A percentile compares a stretch with the other conserved stretches of the same genome.
Evolutionary conservation across 2,329 filamentous ascomycete genomes (phyloP).

Genomic region (Curvularia sp.): DNA sequence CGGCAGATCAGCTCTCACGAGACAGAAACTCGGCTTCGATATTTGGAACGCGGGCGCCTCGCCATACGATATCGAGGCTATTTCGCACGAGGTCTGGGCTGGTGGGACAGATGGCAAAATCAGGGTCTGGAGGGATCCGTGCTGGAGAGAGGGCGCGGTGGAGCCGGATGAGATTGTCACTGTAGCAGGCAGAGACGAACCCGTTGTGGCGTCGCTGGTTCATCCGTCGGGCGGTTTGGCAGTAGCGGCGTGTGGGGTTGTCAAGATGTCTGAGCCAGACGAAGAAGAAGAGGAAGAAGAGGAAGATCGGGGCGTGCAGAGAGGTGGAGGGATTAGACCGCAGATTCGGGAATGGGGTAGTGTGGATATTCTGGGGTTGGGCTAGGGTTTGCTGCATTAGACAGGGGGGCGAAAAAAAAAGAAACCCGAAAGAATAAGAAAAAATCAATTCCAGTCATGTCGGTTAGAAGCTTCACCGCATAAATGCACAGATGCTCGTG

Average conservation of each 20-base stretch:
- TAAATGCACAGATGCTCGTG: not conserved
- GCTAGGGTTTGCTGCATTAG: not conserved
- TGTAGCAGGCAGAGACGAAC: constrained; percentile 21
- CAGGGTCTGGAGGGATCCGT: constrained; percentile 51
- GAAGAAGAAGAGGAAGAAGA: not conserved
- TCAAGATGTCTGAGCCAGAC: not conserved
- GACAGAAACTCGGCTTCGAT: constrained; percentile 65
- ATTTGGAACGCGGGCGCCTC: constrained; percentile 47
- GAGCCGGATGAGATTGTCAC: constrained; percentile 46
- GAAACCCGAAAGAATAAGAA: not conserved
- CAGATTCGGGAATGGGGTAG: constrained; percentile 30
- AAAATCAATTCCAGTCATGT: not conserved
- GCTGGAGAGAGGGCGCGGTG: constrained; percentile 38
- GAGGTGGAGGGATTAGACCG: constrained; percentile 23
- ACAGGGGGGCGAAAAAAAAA: not conserved
- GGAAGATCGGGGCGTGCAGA: not conserved
- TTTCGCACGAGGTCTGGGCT: constrained; percentile 62
- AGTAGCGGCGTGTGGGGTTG: constrained; percentile 34
- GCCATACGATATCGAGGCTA: constrained; percentile 24
- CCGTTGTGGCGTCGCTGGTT: constrained; percentile 36
- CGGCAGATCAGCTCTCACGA: constrained; percentile 55
- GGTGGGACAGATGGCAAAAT: constrained; percentile 65
- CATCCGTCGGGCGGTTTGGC: constrained; percentile 33
- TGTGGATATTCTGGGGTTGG: constrained; percentile 36
- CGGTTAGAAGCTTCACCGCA: not conserved